A percentile compares a stretch with the other conserved stretches of the same genome.
Conservation (phyloP, 176 grass and related monocot genomes). For the Dendrocalamus sinicus region DNA sequence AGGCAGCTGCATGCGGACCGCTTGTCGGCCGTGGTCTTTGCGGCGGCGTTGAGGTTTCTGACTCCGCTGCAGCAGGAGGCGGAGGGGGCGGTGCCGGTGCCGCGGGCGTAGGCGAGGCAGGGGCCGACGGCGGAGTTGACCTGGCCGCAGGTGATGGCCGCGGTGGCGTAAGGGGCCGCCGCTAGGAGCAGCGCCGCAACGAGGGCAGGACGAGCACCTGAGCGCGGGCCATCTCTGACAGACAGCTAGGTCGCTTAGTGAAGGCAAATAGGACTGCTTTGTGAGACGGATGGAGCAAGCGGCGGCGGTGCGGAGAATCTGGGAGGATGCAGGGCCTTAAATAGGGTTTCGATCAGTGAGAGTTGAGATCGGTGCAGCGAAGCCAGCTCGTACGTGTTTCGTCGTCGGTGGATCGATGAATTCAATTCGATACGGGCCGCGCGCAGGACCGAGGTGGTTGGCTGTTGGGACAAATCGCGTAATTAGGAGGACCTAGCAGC, state of each 20-base stretch:
- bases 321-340: constrained; percentile 8
- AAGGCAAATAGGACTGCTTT: too few relatives aligned
- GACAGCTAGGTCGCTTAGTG: too few relatives aligned
- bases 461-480: too few relatives aligned
- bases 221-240: neutral
- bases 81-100: neutral
- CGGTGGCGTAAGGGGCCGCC: neutral
- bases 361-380: too few relatives aligned
- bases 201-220: neutral
- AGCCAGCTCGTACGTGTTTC: too few relatives aligned
- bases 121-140: constrained; percentile 34
- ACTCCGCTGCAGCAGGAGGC: constrained; percentile 40
- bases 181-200: constrained; percentile 25
- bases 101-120: constrained; percentile 48
- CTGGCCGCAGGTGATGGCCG: constrained; percentile 44
- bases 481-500: too few relatives aligned
- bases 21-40: constrained; percentile 32
- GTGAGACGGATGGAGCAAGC: too few relatives aligned
- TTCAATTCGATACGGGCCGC: too few relatives aligned
- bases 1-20: constrained; percentile 52
- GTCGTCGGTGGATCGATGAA: too few relatives aligned
- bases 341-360: neutral
- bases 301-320: neutral
- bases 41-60: constrained; percentile 26
- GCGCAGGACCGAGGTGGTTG: too few relatives aligned